phyloP scores from a whole-genome alignment of 345 rosid species.

The Gossypium sturtianum region DNA sequence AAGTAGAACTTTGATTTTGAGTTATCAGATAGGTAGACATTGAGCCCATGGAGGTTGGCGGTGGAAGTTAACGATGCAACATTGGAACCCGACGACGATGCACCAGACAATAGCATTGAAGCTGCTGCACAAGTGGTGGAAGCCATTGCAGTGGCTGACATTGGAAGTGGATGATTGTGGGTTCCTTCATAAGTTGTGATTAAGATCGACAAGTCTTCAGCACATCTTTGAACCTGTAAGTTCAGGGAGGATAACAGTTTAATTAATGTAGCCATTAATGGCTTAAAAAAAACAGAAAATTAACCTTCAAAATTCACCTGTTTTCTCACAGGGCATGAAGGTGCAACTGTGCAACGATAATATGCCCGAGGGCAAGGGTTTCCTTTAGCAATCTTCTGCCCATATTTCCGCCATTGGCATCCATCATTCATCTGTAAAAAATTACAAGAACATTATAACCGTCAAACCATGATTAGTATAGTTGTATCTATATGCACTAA shows the following conservation, averaged over 20 bases:
- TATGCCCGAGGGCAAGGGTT: slow-evolving; percentile 98
- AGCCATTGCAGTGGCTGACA: slow-evolving; percentile 94
- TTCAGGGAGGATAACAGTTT: neutral
- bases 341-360: slow-evolving; percentile 81
- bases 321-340: slow-evolving; percentile 85
- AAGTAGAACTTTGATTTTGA: slow-evolving; percentile 39
- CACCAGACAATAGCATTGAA: slow-evolving; percentile 66
- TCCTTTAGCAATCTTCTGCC: slow-evolving; percentile 88
- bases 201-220: slow-evolving; percentile 75
- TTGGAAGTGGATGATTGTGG: slow-evolving; percentile 86
- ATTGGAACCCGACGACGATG: slow-evolving; percentile 29
- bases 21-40: slow-evolving; percentile 43
- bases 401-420: slow-evolving; percentile 97
- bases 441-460: neutral
- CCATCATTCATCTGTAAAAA: slow-evolving; percentile 75
- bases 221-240: slow-evolving; percentile 82
- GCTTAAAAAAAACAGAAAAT: neutral
- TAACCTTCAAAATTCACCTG: slow-evolving; percentile 36
- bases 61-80: slow-evolving; percentile 8
- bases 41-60: slow-evolving; percentile 44
- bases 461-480: neutral
- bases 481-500: too few relatives aligned
- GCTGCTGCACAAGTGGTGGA: slow-evolving; percentile 94
- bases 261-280: neutral
- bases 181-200: slow-evolving; percentile 91